phyloP scores from a whole-genome alignment of 306 rosid species.

The Cercis canadensis region DNA sequence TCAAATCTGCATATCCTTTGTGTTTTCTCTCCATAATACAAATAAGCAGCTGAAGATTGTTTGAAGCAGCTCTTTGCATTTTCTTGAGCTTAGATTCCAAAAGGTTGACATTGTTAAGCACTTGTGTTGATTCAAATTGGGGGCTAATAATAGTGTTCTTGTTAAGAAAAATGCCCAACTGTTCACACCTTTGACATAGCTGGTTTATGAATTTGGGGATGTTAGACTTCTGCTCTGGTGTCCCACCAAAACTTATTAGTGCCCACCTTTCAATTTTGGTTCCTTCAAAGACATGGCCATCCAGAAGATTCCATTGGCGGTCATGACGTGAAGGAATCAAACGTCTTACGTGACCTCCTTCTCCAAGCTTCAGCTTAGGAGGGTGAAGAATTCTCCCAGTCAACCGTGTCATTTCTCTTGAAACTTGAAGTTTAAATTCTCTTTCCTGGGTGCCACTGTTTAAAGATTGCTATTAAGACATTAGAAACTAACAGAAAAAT shows the following conservation, averaged over 20 bases:
- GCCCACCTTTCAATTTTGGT: slow-evolving; percentile 90
- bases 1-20: slow-evolving; percentile 91
- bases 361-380: slow-evolving; percentile 93
- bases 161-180: slow-evolving; percentile 85
- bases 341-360: slow-evolving; percentile 82
- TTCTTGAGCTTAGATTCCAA: slow-evolving; percentile 86
- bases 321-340: slow-evolving; percentile 84
- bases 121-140: slow-evolving; percentile 77
- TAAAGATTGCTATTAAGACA: slow-evolving; percentile 32
- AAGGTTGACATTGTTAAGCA: slow-evolving; percentile 78
- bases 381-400: slow-evolving; percentile 92
- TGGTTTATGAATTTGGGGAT: slow-evolving; percentile 79
- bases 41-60: slow-evolving; percentile 87
- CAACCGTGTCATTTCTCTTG: slow-evolving; percentile 84
- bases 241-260: slow-evolving; percentile 87
- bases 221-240: slow-evolving; percentile 73
- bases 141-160: slow-evolving; percentile 73
- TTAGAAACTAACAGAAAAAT: slow-evolving; percentile 35
- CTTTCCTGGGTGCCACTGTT: slow-evolving; percentile 79
- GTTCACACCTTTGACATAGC: slow-evolving; percentile 82
- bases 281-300: slow-evolving; percentile 91
- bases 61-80: slow-evolving; percentile 67
- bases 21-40: slow-evolving; percentile 94
- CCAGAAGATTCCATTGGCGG: slow-evolving; percentile 91
- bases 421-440: slow-evolving; percentile 85